Evolutionary conservation across 2,329 filamentous ascomycete species (phyloP).

Genomic region (Zasmidium citrigriseum): DNA sequence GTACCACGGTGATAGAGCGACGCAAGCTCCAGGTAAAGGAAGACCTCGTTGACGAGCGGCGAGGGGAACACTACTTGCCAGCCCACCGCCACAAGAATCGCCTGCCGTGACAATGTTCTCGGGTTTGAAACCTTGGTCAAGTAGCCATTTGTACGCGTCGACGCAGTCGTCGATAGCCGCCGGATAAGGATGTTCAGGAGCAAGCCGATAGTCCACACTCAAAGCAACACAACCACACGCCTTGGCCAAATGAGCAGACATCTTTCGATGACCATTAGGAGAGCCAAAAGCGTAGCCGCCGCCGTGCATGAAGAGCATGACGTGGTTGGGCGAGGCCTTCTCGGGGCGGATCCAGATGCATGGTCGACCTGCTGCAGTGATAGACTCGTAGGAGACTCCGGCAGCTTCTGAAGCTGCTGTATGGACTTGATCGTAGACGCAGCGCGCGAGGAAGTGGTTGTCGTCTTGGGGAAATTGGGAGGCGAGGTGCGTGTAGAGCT

Average conservation of each 20-base stretch:
- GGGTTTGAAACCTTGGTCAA: slow-evolving; percentile 43
- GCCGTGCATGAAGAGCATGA: slow-evolving; percentile 28
- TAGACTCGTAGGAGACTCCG: slow-evolving; percentile 25
- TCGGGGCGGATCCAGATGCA: slow-evolving; percentile 24
- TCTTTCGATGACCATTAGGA: slow-evolving; percentile 26
- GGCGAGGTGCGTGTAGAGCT: slow-evolving; percentile 22
- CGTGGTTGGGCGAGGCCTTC: slow-evolving; percentile 23
- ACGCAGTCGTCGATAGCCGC: slow-evolving; percentile 57
- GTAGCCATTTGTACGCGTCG: slow-evolving; percentile 56
- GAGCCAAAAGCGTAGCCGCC: slow-evolving; percentile 30
- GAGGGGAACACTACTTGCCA: slow-evolving; percentile 27
- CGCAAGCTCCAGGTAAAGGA: slow-evolving; percentile 21
- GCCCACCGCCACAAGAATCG: slow-evolving; percentile 30
- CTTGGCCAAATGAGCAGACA: slow-evolving; percentile 44
- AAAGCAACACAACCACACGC: slow-evolving; percentile 51
- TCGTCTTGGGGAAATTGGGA: slow-evolving; percentile 18
- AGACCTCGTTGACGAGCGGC: slow-evolving; percentile 22
- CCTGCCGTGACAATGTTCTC: slow-evolving; percentile 27
- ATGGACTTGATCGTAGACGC: slow-evolving; percentile 28
- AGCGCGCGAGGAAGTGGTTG: slow-evolving; percentile 20
- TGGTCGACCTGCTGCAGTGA: slow-evolving; percentile 20
- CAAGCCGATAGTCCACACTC: slow-evolving; percentile 59
- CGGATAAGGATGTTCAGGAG: slow-evolving; percentile 60
- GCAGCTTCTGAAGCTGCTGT: slow-evolving; percentile 25
- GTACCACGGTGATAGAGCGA: slow-evolving; percentile 29